Evolutionary conservation across 345 rosid species (phyloP), one percentile per base, ranked within the genome.

Genomic region (Heritiera fomes): DNA sequence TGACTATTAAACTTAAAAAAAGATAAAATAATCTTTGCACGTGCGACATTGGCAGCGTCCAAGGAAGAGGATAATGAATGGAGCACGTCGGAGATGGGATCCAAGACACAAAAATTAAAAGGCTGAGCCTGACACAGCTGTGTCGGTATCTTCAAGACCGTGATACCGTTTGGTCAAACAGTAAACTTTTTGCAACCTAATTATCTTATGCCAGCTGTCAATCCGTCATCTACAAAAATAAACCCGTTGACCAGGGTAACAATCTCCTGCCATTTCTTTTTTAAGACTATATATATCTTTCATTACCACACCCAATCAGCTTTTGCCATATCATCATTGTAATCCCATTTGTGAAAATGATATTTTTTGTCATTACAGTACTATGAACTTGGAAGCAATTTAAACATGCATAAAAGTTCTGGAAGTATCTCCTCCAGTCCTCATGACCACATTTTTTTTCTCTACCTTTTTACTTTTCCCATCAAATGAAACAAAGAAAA

Each of bases 81-180:
- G 17, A 11, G 47, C 15, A 71, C 41, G 59, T 69, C 74, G 50
- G 32, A 17, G 76, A 56, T 4, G 55, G 55, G 14, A n/a, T 32
- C 10, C 18, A 56, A 5, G 34, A 11, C 3, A 13, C 15, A 5
- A 23, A n/a, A 71, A 0, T 0, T 3, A 9, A 47, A 17, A 53
- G 62, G 47, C 58, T 13, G 30, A n/a, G 32, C 71, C 56, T 12
- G 75, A 69, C 82, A 60, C 0, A 1, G 34, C 53, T 41, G 0
- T 81, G 83, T 83, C 79, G 84, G 82, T 61, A 50, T 64, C 80
- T 77, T 77, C 66, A 66, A 63, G 53, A 71, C 38, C 77, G 46
- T 15, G 66, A 45, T 53, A 30, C 61, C 70, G 17, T 32, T 72
- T 47, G 75, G 77, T 80, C 85, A 81, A 83, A 81, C 78, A 13